These are phyloP conservation scores for Cyclostephanos invisitatus DNA, from an alignment of 108 stramenopile species.

Conservation along the genomic window DNA sequence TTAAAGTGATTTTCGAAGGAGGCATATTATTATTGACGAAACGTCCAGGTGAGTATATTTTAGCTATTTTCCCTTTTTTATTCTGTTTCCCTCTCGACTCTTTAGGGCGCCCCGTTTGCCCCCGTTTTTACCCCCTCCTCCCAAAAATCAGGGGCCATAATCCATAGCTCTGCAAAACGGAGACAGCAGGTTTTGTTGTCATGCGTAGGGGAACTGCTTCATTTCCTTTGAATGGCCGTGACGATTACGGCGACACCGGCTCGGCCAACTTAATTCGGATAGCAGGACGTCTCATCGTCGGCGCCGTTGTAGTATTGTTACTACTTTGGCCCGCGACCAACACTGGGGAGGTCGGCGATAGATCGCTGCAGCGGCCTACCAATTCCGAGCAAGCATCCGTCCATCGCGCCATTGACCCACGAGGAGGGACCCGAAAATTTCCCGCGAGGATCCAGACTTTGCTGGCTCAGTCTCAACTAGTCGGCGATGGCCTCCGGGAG, in stretches of 20 bases:
- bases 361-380: not conserved
- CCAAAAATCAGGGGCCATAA: too few relatives aligned
- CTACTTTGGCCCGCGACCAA: slow-evolving; percentile 33
- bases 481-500: slow-evolving; percentile 76
- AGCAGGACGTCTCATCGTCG: slow-evolving; percentile 25
- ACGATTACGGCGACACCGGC: slow-evolving; percentile 5
- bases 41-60: too few relatives aligned
- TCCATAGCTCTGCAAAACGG: too few relatives aligned
- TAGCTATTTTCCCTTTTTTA: too few relatives aligned
- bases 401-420: slow-evolving; percentile 26
- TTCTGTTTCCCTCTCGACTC: too few relatives aligned
- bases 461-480: slow-evolving; percentile 64
- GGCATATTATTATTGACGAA: too few relatives aligned
- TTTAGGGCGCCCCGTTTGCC: too few relatives aligned
- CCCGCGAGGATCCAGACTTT: slow-evolving; percentile 54
- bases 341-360: slow-evolving; percentile 19
- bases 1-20: too few relatives aligned
- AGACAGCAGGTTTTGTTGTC: not conserved
- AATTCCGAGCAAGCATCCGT: not conserved
- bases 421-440: slow-evolving; percentile 42
- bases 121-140: too few relatives aligned
- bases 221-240: not conserved
- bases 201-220: slow-evolving; percentile 9
- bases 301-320: slow-evolving; percentile 12
- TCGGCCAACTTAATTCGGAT: slow-evolving; percentile 13